phyloP scores from a whole-genome alignment of 371 early-diverging fungal species.

The Fennellomyces sp. region DNA sequence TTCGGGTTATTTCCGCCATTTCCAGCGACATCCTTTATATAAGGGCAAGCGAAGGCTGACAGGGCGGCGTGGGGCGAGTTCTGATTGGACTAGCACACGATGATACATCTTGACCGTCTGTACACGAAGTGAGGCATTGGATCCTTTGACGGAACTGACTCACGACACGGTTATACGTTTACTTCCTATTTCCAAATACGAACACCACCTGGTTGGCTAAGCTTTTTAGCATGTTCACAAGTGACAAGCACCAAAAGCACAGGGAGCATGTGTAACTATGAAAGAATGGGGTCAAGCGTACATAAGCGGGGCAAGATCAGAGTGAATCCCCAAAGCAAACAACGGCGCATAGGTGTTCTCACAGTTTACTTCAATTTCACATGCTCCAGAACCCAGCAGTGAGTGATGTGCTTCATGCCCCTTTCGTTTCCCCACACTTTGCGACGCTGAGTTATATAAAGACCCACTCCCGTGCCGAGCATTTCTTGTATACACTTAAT shows the following conservation, averaged over 20 bases:
- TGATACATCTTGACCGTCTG: not conserved
- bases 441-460: not conserved
- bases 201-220: too few relatives aligned
- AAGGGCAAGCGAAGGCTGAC: not conserved
- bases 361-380: constrained; percentile 1
- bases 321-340: too few relatives aligned
- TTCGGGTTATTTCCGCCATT: not conserved
- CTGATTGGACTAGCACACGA: constrained; percentile 3
- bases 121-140: not conserved
- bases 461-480: not conserved
- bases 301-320: not conserved
- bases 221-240: too few relatives aligned
- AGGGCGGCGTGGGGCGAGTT: not conserved
- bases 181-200: too few relatives aligned
- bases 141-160: not conserved
- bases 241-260: too few relatives aligned
- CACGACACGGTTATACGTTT: too few relatives aligned
- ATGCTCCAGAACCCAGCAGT: constrained; percentile 1
- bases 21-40: not conserved
- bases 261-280: too few relatives aligned
- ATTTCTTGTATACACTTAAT: not conserved
- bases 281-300: too few relatives aligned
- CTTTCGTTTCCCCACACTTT: not conserved
- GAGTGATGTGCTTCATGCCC: not conserved
- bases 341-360: not conserved